Evolutionary conservation across 1,139 yeast genomes (phyloP).

Genomic region (Zygoascus meyerae): DNA sequence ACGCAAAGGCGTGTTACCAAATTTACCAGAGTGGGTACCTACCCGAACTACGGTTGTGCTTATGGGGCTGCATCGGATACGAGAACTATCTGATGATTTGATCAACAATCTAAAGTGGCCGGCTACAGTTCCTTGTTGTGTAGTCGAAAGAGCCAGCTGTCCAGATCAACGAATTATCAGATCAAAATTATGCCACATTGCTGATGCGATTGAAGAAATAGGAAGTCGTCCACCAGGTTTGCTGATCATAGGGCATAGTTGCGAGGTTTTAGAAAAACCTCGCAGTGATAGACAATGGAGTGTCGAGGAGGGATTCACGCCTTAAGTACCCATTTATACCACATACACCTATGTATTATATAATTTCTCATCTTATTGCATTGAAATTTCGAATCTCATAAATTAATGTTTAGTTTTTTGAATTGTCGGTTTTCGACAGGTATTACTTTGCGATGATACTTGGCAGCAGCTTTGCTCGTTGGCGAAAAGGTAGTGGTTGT

Average conservation of each 20-base stretch:
- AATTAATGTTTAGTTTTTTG: too few species aligned
- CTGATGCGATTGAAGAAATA: conserved; percentile 66
- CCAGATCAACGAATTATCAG: conserved; percentile 86
- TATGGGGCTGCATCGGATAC: conserved; percentile 85
- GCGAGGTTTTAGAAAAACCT: conserved; percentile 45
- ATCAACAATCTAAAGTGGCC: conserved; percentile 59
- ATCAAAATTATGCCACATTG: conserved; percentile 60
- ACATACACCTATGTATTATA: too few species aligned
- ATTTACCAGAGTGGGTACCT: conserved; percentile 64
- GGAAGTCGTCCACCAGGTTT: conserved; percentile 96
- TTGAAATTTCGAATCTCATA: background rate
- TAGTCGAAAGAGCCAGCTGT: conserved; percentile 87
- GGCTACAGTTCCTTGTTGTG: conserved; percentile 66
- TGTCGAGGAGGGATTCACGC: conserved; percentile 52
- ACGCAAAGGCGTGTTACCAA: conserved; percentile 75
- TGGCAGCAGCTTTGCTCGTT: too few species aligned
- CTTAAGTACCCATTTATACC: background rate
- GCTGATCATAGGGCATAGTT: conserved; percentile 74
- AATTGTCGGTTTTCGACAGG: too few species aligned
- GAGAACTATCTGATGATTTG: conserved; percentile 58
- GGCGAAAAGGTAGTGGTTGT: background rate
- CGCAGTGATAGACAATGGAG: conserved; percentile 38
- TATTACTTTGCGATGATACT: too few species aligned
- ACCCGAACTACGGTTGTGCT: conserved; percentile 79
- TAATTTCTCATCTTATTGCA: too few species aligned